Base-by-base conservation (phyloP, 1,284 basidiomycete genomes). In the Apiotrichum siamense region DNA sequence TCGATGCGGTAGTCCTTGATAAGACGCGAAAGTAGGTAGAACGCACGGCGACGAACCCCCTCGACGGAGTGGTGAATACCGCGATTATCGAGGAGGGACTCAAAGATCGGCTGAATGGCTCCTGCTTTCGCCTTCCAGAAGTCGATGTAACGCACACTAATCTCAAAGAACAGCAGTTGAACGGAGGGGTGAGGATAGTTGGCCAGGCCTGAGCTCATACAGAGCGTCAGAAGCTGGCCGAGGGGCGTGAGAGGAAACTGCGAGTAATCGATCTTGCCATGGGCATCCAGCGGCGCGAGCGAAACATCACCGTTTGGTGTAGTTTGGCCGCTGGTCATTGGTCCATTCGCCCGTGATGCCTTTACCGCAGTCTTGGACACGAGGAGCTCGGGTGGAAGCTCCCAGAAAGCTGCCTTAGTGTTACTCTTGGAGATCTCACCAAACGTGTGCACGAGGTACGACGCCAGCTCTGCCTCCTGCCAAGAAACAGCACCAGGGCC, bases 121-220 rank as follows among this genome's bases (percentile, higher is more conserved):
- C 90, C 83, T 67, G 86, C 85, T 57, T 89, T 84, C 31, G 91
- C 83, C 72, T 88, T 91, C 82, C 97, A 98, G 73, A 97, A 97
- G 67, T 97, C 92, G 35, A 85, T 82, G 70, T 99, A 99, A 49
- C 97, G 83, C 15, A 90, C 83, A 10, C 83, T 81, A 21, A 88
- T 88, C 75, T 98, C 96, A 61, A 97, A 97, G 75, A 87, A 96
- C 66, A 94, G 90, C 72, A 97, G 80, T 13, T 83, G 79, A n/a
- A 97, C 94, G 10, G 85, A 81, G 24, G 86, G 84, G 72, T 97
- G 86, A 2, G 89, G 88, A 75, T 87, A 93, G 1, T 80, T 78
- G 3, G 86, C 84, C 41, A 98, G 84, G 20, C 85, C 84, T 25
- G 88, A 92, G 59, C 86, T 81, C 38, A 96, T 83, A 47, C 94